Evolutionary conservation across 192 early-diverging fungal genomes (phyloP), one percentile per base, ranked within the genome.

Genomic region (Backusella macrospora): DNA sequence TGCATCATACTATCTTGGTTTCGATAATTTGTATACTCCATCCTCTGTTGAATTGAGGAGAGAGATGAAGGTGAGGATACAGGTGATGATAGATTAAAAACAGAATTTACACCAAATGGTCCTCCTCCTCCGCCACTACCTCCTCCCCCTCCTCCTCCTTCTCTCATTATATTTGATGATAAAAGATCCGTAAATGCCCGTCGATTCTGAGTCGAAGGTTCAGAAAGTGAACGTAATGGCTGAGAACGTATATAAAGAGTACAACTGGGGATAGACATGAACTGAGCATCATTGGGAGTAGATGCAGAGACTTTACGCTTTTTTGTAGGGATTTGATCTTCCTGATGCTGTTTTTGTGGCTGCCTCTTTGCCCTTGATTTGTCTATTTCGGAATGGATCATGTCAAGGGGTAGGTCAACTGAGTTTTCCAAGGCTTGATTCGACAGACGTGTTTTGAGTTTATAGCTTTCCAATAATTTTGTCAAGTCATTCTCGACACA

Each of bases 401-500:
- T 70, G 39, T 49, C 69, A 37, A 70, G 16, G 23, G 38, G 63
- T 4, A 73, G 43, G 26, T 67, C 72, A 47, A 65, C 65, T 34
- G 65, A 44, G 12, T 18, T 23, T 29, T 48, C 16, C 14, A 59
- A 26, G 26, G 40, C 46, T 74, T 68, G 65, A 59, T 21, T 40
- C 39, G 73, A 59, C 39, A 68, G 12, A 23, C 44, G 65, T 12
- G 66, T 34, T 16, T 48, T 74, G 15, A 40, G 46, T 14, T 21
- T 55, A 40, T 63, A 76, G 15, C 65, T 70, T 13, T 70, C 68
- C 13, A 76, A 29, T 46, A 76, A 37, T 6, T 69, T 59, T 9
- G 29, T 23, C n/a, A 76, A 39, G 64, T 76, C 75, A 39, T 34
- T 55, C 29, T 79, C 69, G 3, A 74, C 73, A 42, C 70, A 65